Conservation (phyloP, 768 basidiomycete species). For the Boletus sp. region DNA sequence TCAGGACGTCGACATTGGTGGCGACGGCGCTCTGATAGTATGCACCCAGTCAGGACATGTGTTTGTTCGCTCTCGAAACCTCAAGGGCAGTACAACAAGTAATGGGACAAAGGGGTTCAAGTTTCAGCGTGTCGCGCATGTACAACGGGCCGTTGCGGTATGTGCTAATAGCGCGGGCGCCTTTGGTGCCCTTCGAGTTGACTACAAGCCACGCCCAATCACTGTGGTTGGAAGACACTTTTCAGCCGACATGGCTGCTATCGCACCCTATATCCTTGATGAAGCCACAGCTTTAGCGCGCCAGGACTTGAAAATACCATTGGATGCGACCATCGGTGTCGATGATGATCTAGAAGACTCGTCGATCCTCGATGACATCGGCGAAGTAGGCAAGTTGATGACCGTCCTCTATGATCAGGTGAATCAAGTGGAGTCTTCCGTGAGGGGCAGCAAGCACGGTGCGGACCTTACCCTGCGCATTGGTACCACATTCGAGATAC, state of each 20-base stretch:
- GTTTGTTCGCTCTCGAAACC: constrained; percentile 70
- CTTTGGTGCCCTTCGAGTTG: constrained; percentile 79
- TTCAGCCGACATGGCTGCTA: constrained; percentile 57
- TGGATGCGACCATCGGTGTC: constrained; percentile 1
- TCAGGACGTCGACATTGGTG: constrained; percentile 84
- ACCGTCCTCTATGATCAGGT: constrained; percentile 1
- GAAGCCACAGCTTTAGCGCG: background rate
- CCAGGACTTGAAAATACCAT: background rate
- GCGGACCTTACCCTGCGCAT: constrained; percentile 61
- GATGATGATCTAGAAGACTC: constrained; percentile 42
- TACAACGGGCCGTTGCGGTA: constrained; percentile 85
- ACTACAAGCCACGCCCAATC: constrained; percentile 60
- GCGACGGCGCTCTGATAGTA: constrained; percentile 84
- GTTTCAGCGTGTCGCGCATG: constrained; percentile 73
- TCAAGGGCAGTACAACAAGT: constrained; percentile 23
- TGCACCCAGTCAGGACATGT: constrained; percentile 96
- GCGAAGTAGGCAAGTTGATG: constrained; percentile 28
- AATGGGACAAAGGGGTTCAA: constrained; percentile 53
- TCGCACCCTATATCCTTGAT: constrained; percentile 55
- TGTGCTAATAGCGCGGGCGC: constrained; percentile 85
- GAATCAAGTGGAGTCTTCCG: background rate
- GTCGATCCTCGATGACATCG: constrained; percentile 35
- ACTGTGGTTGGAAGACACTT: constrained; percentile 52
- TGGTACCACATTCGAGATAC: constrained; percentile 43
- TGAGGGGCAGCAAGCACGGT: constrained; percentile 39